Evolutionary conservation across 2,329 filamentous ascomycete species (phyloP).

Genomic region (Aspergillus pseudoglaucus): DNA sequence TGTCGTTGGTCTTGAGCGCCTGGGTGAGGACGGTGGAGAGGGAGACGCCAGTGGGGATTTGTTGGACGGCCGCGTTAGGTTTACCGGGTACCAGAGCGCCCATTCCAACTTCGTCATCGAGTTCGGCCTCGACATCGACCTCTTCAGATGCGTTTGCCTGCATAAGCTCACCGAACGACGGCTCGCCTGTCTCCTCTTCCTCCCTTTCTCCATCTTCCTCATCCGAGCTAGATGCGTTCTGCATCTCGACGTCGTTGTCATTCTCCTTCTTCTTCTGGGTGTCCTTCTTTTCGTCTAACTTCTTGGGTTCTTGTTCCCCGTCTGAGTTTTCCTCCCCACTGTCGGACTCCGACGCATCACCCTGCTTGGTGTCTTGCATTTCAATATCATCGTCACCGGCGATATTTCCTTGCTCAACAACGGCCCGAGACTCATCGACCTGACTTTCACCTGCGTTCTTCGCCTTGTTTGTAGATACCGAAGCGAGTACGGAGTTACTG

Average conservation of each 20-base stretch:
- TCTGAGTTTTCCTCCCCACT: constrained; percentile 17
- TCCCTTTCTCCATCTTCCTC: constrained; percentile 34
- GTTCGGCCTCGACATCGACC: constrained; percentile 62
- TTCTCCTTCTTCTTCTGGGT: constrained; percentile 11
- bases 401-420: constrained; percentile 46
- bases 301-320: constrained; percentile 14
- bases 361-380: constrained; percentile 34
- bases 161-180: constrained; percentile 82
- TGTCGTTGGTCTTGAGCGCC: constrained; percentile 86
- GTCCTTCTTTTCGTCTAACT: constrained; percentile 11
- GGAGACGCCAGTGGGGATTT: constrained; percentile 66
- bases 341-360: constrained; percentile 24
- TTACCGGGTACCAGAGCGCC: constrained; percentile 42
- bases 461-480: constrained; percentile 48
- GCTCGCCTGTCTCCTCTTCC: constrained; percentile 45
- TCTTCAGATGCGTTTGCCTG: constrained; percentile 62
- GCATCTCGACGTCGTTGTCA: constrained; percentile 23
- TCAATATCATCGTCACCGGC: constrained; percentile 40
- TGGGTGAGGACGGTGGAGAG: constrained; percentile 90
- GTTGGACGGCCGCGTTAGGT: constrained; percentile 43
- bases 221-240: constrained; percentile 30
- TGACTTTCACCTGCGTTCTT: constrained; percentile 46
- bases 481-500: constrained; percentile 33
- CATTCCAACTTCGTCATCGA: constrained; percentile 37
- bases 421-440: constrained; percentile 53